Evolutionary conservation across 2,329 filamentous ascomycete species (phyloP).

Genomic region (Ceratocystis smalleyi): DNA sequence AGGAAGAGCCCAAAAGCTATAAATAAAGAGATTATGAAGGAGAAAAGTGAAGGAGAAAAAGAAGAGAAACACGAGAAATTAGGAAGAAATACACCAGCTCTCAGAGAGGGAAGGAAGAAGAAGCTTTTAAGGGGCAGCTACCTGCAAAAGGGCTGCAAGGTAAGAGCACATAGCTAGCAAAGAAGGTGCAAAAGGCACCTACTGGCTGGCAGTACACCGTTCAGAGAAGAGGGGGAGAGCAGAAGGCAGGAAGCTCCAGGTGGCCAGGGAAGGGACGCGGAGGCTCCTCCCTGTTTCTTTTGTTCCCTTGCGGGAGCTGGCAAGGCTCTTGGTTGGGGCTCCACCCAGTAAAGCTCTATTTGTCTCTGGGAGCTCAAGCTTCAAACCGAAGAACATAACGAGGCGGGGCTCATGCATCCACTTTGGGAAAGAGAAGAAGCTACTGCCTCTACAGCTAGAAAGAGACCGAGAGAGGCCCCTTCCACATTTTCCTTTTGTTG

Average conservation of each 20-base stretch:
- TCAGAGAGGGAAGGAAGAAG: conserved; percentile 10
- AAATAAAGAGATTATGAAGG: conserved; percentile 5
- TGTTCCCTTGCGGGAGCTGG: not conserved
- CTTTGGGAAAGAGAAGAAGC: not conserved
- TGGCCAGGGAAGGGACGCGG: conserved; percentile 4
- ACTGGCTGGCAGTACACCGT: not conserved
- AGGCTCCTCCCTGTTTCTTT: conserved; percentile 1
- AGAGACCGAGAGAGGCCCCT: not conserved
- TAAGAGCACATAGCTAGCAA: not conserved
- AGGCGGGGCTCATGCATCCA: not conserved
- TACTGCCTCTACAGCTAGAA: not conserved
- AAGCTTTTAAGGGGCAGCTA: conserved; percentile 16
- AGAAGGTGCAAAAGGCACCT: not conserved
- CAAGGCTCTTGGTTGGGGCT: no score
- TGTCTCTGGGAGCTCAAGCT: not conserved
- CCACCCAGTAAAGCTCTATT: not conserved
- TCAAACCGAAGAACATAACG: not conserved
- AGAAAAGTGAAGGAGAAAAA: conserved; percentile 11
- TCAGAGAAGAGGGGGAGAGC: no score
- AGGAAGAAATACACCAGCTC: not conserved
- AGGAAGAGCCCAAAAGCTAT: conserved; percentile 6
- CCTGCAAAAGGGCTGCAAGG: conserved; percentile 14
- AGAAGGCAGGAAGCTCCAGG: not conserved
- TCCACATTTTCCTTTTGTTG: not conserved
- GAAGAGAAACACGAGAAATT: conserved; percentile 4